Evolutionary conservation across 768 basidiomycete genomes (phyloP), one percentile per base, ranked within the genome.

Genomic region (Hygrophoropsis aurantiaca): DNA sequence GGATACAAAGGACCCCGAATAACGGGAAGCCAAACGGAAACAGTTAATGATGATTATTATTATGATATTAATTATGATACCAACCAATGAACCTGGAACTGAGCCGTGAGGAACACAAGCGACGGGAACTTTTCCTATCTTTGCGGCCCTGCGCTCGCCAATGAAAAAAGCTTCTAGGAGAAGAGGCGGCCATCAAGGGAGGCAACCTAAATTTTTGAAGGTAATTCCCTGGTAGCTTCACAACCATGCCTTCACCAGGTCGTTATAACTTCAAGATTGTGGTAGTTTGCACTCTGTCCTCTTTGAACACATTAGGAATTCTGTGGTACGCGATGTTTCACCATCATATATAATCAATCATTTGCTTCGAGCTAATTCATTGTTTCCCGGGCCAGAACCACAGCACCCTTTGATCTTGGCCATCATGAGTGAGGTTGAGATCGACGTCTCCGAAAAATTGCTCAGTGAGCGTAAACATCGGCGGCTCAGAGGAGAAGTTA

Each of bases 401-500:
- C 41, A 40, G 3, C 26, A 61, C 52, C 63, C 65, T 53, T 50
- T 61, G 44, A 47, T 52, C 25, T 45, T 57, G 25, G 42, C 51
- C 33, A 44, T 24, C 49, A 69, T 67, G 60, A 47, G 53, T 18
- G 42, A 61, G 23, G 44, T 48, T 43, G 48, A 50, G 13, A 34
- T 69, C 54, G 75, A 79, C 51, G 74, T 80, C 36, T 70, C 79
- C 58, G 69, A 69, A 37, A 58, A 66, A 40, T 68, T 79, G 15
- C 59, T 77, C 47, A 66, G 70, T 41, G 62, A 69, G 47, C 64
- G 68, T 20, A 61, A 61, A 40, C 67, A 66, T 37, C 66, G 73
- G 46, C 74, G 81, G n/a, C 67, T 66, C 23, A 57, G 64, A 11
- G 80, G 80, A 30, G 71, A 74, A 8, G 57, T 79, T n/a, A 74